A percentile compares a stretch with the other conserved stretches of the same genome.
Evolutionary conservation across 768 basidiomycete genomes (phyloP).

Genomic region (Auricularia cornea): DNA sequence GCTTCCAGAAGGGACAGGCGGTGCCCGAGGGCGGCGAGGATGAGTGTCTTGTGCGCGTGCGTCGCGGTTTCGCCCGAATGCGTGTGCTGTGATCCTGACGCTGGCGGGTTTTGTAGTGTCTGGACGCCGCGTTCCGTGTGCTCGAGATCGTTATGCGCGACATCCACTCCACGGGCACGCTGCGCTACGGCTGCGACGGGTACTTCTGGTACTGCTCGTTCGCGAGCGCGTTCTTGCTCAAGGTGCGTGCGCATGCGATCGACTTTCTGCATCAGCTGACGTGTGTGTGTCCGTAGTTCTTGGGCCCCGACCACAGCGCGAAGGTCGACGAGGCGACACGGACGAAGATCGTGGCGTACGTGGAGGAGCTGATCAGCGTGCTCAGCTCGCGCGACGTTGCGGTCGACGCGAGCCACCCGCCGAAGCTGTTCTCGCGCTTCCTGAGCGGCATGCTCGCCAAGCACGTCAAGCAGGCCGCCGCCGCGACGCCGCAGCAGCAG

Average conservation of each 20-base stretch:
- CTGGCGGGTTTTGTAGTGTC: no score
- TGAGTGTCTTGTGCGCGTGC: slow-evolving; percentile 29
- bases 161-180: slow-evolving; percentile 44
- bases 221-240: slow-evolving; percentile 52
- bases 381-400: slow-evolving; percentile 64
- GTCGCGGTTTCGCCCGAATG: not conserved
- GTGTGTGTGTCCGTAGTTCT: not conserved
- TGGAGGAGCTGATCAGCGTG: slow-evolving; percentile 63
- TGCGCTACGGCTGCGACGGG: slow-evolving; percentile 46
- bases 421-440: slow-evolving; percentile 73
- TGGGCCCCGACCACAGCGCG: not conserved
- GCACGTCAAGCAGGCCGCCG: slow-evolving; percentile 2
- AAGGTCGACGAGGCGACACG: slow-evolving; percentile 1
- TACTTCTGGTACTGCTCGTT: slow-evolving; percentile 37
- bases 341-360: slow-evolving; percentile 58
- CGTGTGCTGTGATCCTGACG: no score
- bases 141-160: slow-evolving; percentile 46
- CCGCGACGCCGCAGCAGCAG: not conserved
- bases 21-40: slow-evolving; percentile 32
- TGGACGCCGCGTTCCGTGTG: slow-evolving; percentile 47
- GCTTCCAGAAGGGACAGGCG: slow-evolving; percentile 41
- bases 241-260: slow-evolving; percentile 39
- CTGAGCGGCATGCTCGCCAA: slow-evolving; percentile 60
- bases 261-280: no score
- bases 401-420: slow-evolving; percentile 75